Evolutionary conservation across 208 protist species (phyloP), one percentile per base, ranked within the genome.

Genomic region (Vickermania ingenoplastis): DNA sequence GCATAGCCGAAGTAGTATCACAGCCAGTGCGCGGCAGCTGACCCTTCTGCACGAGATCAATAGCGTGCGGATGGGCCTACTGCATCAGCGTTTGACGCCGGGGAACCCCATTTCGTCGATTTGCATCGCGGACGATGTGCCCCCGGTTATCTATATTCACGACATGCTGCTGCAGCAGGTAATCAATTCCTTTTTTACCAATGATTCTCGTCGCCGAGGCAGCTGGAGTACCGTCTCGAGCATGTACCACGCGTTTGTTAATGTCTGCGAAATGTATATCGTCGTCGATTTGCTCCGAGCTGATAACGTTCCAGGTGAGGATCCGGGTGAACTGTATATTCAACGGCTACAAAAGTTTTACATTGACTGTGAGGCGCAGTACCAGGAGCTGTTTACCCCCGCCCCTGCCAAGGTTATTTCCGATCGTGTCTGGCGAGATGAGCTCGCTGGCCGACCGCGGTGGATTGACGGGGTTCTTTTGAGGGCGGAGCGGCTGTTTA

Each of bases 261-360:
- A 29, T 29, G 17, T 31, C 30, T 29, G 53, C 27, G 24, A 24
- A 13, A 36, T 26, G 17, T 31, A 31, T 4, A 13, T 36, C 3
- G 26, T 57, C 11, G 27, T 57, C 23, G 53, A 57, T 29, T 26
- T 57, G 22, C 53, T 73, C 24, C 36, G n/a, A n/a, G n/a, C n/a
- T n/a, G n/a, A n/a, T n/a, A n/a, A n/a, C n/a, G n/a, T n/a, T n/a
- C n/a, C n/a, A n/a, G n/a, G n/a, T n/a, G n/a, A n/a, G n/a, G n/a
- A n/a, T n/a, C n/a, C n/a, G n/a, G n/a, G n/a, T n/a, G n/a, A n/a
- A n/a, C n/a, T n/a, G n/a, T n/a, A n/a, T n/a, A n/a, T n/a, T n/a
- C n/a, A n/a, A n/a, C n/a, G n/a, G 2, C 55, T 49, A 36, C 56
- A 67, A 11, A 36, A 45, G 17, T 59, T 50, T 25, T 52, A 65